A percentile compares a stretch with the other conserved stretches of the same genome.
phyloP scores from a whole-genome alignment of 2,329 filamentous ascomycete genomes.

The Xylariaceae sp. region DNA sequence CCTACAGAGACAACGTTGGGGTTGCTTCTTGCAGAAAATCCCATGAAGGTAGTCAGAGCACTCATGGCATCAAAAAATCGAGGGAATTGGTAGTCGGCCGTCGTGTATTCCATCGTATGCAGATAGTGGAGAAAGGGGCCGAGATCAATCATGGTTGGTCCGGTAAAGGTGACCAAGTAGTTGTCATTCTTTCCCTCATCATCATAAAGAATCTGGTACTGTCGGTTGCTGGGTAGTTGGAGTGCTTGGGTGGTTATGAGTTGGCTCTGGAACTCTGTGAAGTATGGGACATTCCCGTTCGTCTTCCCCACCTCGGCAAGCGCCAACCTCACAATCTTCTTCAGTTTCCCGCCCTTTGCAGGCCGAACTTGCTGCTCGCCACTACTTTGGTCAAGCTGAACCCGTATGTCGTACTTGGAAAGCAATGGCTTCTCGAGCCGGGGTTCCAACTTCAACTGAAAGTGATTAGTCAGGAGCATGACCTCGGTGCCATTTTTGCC shows the following conservation, averaged over 20 bases:
- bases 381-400: constrained; percentile 1
- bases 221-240: constrained; percentile 25
- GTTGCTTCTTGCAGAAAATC: constrained; percentile 33
- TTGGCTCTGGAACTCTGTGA: constrained; percentile 45
- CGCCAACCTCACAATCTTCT: constrained; percentile 32
- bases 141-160: constrained; percentile 31
- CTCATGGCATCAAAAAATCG: constrained; percentile 42
- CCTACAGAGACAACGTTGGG: constrained; percentile 34
- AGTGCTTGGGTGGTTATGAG: constrained; percentile 34
- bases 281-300: constrained; percentile 21
- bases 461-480: constrained; percentile 49
- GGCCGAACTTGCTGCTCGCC: constrained; percentile 3
- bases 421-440: constrained; percentile 21
- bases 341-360: constrained; percentile 36
- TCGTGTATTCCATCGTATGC: constrained; percentile 31
- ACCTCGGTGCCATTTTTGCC: constrained; percentile 35
- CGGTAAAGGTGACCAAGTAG: constrained; percentile 35
- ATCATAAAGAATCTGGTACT: constrained; percentile 28
- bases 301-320: constrained; percentile 27
- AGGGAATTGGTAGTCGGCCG: constrained; percentile 33
- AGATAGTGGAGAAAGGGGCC: constrained; percentile 37
- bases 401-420: constrained; percentile 37
- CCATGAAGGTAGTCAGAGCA: constrained; percentile 45
- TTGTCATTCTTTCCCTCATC: constrained; percentile 27
- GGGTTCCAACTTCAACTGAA: constrained; percentile 30